These are phyloP conservation scores for Rhodamnia argentea DNA, from an alignment of 345 rosid species.

Conservation along the genomic window DNA sequence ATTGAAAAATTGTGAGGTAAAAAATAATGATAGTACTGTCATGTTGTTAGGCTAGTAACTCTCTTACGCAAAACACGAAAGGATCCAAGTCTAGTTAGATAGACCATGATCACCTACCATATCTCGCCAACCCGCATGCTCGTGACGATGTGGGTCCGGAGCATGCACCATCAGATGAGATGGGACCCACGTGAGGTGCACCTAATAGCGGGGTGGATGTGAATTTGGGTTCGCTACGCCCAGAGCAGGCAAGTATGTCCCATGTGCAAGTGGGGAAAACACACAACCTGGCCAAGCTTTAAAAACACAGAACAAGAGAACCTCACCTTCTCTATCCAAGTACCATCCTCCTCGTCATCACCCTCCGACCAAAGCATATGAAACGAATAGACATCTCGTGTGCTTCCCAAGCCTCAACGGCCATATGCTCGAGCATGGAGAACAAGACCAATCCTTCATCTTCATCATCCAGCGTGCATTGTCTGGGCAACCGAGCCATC, in stretches of 20 bases:
- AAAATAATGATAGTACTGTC: too few relatives aligned
- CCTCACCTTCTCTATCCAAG: background rate
- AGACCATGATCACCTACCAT: background rate
- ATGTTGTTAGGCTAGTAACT: too few relatives aligned
- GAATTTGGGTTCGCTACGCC: background rate
- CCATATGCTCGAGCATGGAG: conserved; percentile 57
- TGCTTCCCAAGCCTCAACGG: conserved; percentile 77
- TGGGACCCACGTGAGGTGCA: background rate
- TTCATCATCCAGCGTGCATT: background rate
- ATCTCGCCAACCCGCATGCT: background rate
- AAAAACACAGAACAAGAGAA: background rate
- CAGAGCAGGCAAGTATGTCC: background rate
- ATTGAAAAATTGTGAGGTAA: too few relatives aligned
- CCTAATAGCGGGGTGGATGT: background rate
- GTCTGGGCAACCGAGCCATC: conserved; percentile 9
- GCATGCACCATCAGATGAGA: background rate
- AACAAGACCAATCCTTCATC: background rate
- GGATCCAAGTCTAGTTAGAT: background rate
- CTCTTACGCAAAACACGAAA: background rate
- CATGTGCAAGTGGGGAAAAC: background rate
- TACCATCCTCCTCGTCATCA: background rate
- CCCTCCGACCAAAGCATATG: conserved; percentile 9
- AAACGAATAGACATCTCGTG: conserved; percentile 55
- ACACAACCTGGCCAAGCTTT: background rate
- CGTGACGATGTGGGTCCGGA: background rate